Evolutionary conservation across 2,329 filamentous ascomycete species (phyloP).

Genomic region (Claviceps sp.): DNA sequence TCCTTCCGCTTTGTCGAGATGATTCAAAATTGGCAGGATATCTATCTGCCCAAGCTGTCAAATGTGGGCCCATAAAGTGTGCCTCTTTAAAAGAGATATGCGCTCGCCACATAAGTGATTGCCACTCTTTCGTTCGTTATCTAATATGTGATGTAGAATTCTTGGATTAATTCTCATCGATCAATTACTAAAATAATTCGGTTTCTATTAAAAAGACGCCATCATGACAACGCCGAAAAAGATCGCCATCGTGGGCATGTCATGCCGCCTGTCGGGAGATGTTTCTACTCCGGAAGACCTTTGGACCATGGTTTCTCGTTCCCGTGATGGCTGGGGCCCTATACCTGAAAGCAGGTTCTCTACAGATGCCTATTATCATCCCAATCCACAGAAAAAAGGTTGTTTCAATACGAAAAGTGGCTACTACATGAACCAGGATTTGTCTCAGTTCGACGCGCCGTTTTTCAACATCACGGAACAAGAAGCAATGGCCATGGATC

Average conservation of each 20-base stretch:
- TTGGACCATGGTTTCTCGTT: conserved; percentile 7
- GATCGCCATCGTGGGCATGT: conserved; percentile 12
- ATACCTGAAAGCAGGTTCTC: conserved; percentile 1
- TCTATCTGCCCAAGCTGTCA: neutral
- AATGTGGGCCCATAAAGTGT: neutral
- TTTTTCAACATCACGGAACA: conserved; percentile 38
- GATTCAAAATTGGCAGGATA: neutral
- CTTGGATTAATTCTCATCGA: neutral
- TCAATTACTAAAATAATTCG: neutral
- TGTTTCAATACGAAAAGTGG: conserved; percentile 21
- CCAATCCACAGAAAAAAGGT: conserved; percentile 26
- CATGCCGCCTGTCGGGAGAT: conserved; percentile 11
- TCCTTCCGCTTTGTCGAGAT: neutral
- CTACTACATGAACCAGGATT: conserved; percentile 32
- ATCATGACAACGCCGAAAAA: conserved; percentile 3
- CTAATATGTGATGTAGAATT: neutral
- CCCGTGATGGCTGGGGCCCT: conserved; percentile 1
- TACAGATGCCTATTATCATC: conserved; percentile 24
- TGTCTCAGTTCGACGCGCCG: conserved; percentile 35
- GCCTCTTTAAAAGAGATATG: neutral
- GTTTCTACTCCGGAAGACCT: conserved; percentile 9
- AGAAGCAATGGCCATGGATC: conserved; percentile 38
- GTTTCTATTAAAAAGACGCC: neutral
- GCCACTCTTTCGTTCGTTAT: neutral
- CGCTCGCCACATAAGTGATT: neutral